These are phyloP conservation scores for Ramichloridium luteum DNA, from an alignment of 2,329 filamentous ascomycete species.

Conservation along the genomic window DNA sequence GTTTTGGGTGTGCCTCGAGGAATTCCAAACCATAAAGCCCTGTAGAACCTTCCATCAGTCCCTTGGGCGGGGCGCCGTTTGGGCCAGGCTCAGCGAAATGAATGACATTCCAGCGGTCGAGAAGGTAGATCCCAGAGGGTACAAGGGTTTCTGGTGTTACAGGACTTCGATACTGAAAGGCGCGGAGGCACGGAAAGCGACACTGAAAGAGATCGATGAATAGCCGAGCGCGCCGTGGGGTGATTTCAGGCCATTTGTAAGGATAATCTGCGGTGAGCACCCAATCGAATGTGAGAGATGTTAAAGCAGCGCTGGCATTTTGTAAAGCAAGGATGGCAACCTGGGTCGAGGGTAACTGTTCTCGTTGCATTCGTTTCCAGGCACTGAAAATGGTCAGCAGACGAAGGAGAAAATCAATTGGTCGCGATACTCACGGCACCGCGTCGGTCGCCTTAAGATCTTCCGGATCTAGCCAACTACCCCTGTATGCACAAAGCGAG, in stretches of 20 bases:
- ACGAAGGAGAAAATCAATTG: neutral
- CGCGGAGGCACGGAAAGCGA: constrained; percentile 31
- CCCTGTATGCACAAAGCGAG: constrained; percentile 12
- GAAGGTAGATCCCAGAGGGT: constrained; percentile 26
- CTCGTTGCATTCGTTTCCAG: constrained; percentile 12
- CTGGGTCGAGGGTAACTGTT: constrained; percentile 13
- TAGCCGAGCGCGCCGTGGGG: constrained; percentile 9
- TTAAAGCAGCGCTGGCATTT: constrained; percentile 17
- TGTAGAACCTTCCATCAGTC: too few relatives aligned
- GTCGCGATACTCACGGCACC: neutral
- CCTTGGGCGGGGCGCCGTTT: too few relatives aligned
- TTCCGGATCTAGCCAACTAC: constrained; percentile 8
- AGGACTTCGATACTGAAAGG: constrained; percentile 37
- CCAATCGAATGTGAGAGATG: constrained; percentile 27
- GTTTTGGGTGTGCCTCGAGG: constrained; percentile 32
- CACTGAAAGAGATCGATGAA: constrained; percentile 24
- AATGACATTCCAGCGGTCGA: constrained; percentile 12
- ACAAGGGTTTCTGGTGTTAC: constrained; percentile 27
- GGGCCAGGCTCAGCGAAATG: too few relatives aligned
- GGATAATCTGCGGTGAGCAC: constrained; percentile 12
- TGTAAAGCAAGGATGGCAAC: constrained; percentile 12
- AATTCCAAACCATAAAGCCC: constrained; percentile 24
- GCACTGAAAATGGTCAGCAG: neutral
- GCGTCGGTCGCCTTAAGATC: neutral
- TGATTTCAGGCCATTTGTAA: neutral